Base-by-base conservation (phyloP, 2,329 filamentous ascomycete species). In the Aspergillus chevalieri region DNA sequence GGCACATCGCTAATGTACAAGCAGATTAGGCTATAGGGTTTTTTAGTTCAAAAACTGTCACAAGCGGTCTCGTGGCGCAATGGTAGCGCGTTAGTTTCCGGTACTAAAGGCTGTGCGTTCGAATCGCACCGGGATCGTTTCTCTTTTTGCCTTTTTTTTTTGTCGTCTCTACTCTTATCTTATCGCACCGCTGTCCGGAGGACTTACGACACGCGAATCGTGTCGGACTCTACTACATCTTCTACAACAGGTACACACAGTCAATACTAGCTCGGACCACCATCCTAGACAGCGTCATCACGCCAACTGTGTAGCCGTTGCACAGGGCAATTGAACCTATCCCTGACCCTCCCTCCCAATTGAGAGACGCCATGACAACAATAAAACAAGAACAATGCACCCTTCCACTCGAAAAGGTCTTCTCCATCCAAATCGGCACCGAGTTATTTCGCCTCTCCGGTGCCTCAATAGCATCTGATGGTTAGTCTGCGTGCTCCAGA, bases 381-480 rank as follows among this genome's bases (percentile, higher is more conserved):
- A 36, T 15, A 14, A 46, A 47, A 48, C 14, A 33, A 34, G 28
- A 55, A 28, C 52, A 50, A 22, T 62, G 58, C 43, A 59, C 46
- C 7, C 55, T 84, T 7, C 81, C 81, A 3, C 67, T 74, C 2
- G 78, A 81, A 45, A 82, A 82, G 62, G 81, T 86, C 3, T 87
- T 87, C 59, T 79, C 84, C 0, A 85, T 87, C 49, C 84, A 87
- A 64, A 83, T 87, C 51, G 84, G 84, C 3, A 82, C 80, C 3
- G 79, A 84, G 60, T 65, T 86, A n/a, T 87, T 87, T 66, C 75
- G 81, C 51, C 68, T 87, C 43, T 86, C 83, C 8, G 84, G 84
- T 28, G 84, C 84, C 10, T 86, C 83, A 44, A 81, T 87, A 51
- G 82, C 82, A 48, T 86, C 83, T 55, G 84, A 87, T 80, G 83